Evolutionary conservation across 345 rosid species (phyloP).

Genomic region (Gossypium arboreum): DNA sequence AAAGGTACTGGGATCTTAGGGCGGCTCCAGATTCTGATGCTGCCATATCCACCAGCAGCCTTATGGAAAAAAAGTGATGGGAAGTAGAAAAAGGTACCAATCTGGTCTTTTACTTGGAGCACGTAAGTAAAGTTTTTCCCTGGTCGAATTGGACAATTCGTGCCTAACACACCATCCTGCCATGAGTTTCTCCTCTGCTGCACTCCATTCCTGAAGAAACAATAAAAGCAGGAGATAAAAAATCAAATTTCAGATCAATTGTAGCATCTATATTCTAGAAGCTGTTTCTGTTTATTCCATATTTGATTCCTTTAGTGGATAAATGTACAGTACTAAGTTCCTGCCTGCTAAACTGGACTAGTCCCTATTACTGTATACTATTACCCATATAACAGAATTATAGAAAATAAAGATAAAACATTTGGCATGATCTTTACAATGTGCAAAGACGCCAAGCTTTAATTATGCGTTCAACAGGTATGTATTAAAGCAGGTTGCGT

Average conservation of each 20-base stretch:
- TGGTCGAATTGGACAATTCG: slow-evolving; percentile 88
- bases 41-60: slow-evolving; percentile 91
- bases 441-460: not conserved
- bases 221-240: not conserved
- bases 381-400: not conserved
- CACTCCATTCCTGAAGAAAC: slow-evolving; percentile 63
- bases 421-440: not conserved
- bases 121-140: slow-evolving; percentile 77
- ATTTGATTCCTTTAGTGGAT: not conserved
- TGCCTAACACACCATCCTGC: slow-evolving; percentile 84
- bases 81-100: slow-evolving; percentile 84
- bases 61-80: slow-evolving; percentile 86
- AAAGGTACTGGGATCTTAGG: slow-evolving; percentile 86
- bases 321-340: not conserved
- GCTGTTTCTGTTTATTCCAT: not conserved
- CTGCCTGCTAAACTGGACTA: not conserved
- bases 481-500: not conserved
- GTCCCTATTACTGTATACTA: not conserved
- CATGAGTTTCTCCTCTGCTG: slow-evolving; percentile 88
- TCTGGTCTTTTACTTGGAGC: slow-evolving; percentile 89
- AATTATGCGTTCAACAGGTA: not conserved
- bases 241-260: not conserved
- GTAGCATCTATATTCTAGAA: not conserved
- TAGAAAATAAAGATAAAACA: not conserved
- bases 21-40: slow-evolving; percentile 81